Evolutionary conservation across 495 filamentous ascomycete species (phyloP).

Genomic region (Immersiella caudata): DNA sequence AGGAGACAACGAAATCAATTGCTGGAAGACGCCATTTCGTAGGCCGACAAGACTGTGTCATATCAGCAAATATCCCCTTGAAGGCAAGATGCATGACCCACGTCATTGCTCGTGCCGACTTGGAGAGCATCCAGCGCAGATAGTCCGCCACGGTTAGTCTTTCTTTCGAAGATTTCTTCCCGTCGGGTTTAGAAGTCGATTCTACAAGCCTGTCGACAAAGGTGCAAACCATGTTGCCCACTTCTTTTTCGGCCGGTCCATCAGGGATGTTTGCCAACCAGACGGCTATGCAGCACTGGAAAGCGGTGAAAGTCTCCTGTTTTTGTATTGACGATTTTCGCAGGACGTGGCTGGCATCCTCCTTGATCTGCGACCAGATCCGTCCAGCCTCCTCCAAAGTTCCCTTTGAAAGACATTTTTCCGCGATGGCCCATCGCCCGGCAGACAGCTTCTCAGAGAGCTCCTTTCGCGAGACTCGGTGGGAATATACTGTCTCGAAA

Average conservation of each 20-base stretch:
- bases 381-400: slow-evolving; percentile 36
- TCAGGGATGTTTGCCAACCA: slow-evolving; percentile 44
- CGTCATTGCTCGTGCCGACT: slow-evolving; percentile 24
- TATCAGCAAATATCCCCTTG: slow-evolving; percentile 10
- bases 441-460: slow-evolving; percentile 28
- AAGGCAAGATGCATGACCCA: neutral
- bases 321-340: slow-evolving; percentile 33
- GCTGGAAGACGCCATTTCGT: slow-evolving; percentile 20
- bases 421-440: slow-evolving; percentile 44
- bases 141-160: slow-evolving; percentile 25
- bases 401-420: slow-evolving; percentile 39
- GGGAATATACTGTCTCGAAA: slow-evolving; percentile 22
- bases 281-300: slow-evolving; percentile 42
- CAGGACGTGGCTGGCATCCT: slow-evolving; percentile 37
- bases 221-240: slow-evolving; percentile 34
- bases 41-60: slow-evolving; percentile 23
- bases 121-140: slow-evolving; percentile 32
- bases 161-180: slow-evolving; percentile 20
- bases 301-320: slow-evolving; percentile 44
- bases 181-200: slow-evolving; percentile 13
- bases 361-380: slow-evolving; percentile 43
- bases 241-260: slow-evolving; percentile 38
- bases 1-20: neutral
- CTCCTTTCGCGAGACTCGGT: slow-evolving; percentile 29
- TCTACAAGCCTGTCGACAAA: slow-evolving; percentile 41